phyloP scores from a whole-genome alignment of 2,329 filamentous ascomycete genomes.

The Microcyclosporella mali region DNA sequence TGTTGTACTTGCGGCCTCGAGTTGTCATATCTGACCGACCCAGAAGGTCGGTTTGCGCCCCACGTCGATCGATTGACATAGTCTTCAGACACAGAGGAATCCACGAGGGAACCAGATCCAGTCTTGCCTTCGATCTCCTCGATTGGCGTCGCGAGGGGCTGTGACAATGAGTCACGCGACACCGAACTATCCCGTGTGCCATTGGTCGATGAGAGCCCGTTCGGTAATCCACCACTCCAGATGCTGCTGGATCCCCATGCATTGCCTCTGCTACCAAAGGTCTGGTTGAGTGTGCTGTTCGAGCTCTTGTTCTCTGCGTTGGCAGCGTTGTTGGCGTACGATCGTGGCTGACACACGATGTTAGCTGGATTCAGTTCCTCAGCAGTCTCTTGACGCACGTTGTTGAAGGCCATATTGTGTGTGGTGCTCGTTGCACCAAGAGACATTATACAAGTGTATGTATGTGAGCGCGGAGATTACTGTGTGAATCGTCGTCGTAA shows the following conservation, averaged over 20 bases:
- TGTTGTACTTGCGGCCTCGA: slow-evolving; percentile 33
- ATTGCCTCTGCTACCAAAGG: slow-evolving; percentile 8
- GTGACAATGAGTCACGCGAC: slow-evolving; percentile 18
- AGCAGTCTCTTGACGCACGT: slow-evolving; percentile 9
- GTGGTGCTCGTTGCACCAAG: slow-evolving; percentile 20
- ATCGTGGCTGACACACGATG: slow-evolving; percentile 20
- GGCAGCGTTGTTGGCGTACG: slow-evolving; percentile 16
- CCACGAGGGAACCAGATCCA: slow-evolving; percentile 63
- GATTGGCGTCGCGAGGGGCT: slow-evolving; percentile 19
- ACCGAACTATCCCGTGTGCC: slow-evolving; percentile 21
- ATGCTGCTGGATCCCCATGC: slow-evolving; percentile 26
- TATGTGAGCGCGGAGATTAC: slow-evolving; percentile 20
- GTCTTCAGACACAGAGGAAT: slow-evolving; percentile 61
- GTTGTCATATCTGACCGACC: slow-evolving; percentile 29
- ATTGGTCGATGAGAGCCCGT: slow-evolving; percentile 15
- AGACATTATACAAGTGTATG: slow-evolving; percentile 27
- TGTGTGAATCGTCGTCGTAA: slow-evolving; percentile 18
- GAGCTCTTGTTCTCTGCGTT: slow-evolving; percentile 17
- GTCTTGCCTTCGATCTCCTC: slow-evolving; percentile 50
- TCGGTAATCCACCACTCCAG: slow-evolving; percentile 24
- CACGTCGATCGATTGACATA: slow-evolving; percentile 46
- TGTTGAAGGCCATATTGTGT: slow-evolving; percentile 20
- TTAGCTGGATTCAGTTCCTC: slow-evolving; percentile 5
- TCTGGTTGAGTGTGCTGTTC: slow-evolving; percentile 13
- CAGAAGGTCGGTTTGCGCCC: slow-evolving; percentile 29